phyloP scores from a whole-genome alignment of 352 stramenopile genomes.

The Globisporangium recalcitrans region DNA sequence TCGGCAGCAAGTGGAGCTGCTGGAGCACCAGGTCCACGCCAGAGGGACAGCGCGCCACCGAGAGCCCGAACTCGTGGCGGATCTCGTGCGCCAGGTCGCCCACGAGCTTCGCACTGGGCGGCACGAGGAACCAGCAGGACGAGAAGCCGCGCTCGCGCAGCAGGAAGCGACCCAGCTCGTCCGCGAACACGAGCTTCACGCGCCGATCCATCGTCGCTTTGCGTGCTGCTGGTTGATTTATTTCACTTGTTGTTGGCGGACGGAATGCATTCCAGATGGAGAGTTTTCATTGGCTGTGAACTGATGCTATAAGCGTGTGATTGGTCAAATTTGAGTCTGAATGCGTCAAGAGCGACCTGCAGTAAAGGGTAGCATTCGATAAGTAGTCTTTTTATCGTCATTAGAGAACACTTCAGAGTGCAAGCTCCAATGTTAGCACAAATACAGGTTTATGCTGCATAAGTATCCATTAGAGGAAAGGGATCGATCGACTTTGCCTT shows the following conservation, averaged over 20 bases:
- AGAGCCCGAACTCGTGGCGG: slow-evolving; percentile 50
- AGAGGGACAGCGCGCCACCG: slow-evolving; percentile 26
- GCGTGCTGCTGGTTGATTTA: background rate
- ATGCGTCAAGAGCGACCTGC: background rate
- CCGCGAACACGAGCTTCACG: slow-evolving; percentile 52
- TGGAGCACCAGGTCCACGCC: slow-evolving; percentile 58
- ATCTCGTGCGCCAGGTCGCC: slow-evolving; percentile 59
- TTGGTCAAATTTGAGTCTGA: slow-evolving; percentile 2
- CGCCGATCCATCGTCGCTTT: slow-evolving; percentile 26
- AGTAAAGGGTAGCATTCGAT: background rate
- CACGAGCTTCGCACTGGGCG: slow-evolving; percentile 37
- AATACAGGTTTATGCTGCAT: too few relatives aligned
- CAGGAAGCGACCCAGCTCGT: slow-evolving; percentile 44
- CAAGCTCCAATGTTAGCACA: too few relatives aligned
- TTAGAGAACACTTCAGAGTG: too few relatives aligned
- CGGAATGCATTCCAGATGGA: background rate
- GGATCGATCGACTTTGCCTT: background rate
- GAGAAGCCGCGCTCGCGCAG: slow-evolving; percentile 41
- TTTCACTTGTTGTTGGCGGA: too few relatives aligned
- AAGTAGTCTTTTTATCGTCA: too few relatives aligned
- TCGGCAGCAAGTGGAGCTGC: slow-evolving; percentile 50
- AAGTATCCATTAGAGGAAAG: too few relatives aligned
- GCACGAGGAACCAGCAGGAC: slow-evolving; percentile 66
- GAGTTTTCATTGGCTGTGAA: background rate
- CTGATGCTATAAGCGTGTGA: background rate